These are phyloP conservation scores for Poa pratensis DNA, from an alignment of 176 grass and related monocot genomes.

Conservation along the genomic window DNA sequence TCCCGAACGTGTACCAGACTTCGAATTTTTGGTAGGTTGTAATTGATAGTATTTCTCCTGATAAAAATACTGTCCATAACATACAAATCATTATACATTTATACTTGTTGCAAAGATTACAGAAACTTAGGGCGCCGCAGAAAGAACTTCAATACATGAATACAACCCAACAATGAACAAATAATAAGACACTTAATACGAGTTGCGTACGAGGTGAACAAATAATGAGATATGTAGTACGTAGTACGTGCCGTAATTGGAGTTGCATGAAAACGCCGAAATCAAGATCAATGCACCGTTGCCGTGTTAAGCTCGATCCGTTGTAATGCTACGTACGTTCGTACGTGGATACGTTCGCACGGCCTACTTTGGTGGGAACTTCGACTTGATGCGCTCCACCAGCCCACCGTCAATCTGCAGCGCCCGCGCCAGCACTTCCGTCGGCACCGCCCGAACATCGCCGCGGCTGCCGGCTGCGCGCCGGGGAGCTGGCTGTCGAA, in stretches of 20 bases:
- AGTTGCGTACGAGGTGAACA: too few species aligned
- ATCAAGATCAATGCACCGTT: too few species aligned
- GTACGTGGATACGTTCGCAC: neutral
- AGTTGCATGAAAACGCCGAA: too few species aligned
- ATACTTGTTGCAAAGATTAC: neutral
- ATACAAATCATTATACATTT: neutral
- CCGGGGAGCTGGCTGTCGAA: constrained; percentile 78
- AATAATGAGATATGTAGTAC: too few species aligned
- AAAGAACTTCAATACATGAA: neutral
- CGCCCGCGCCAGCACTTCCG: constrained; percentile 58
- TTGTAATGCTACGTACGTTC: neutral
- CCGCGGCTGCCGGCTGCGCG: constrained; percentile 38
- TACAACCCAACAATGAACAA: neutral
- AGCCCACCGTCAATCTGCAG: constrained; percentile 48
- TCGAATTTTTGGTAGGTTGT: too few species aligned
- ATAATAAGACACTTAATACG: too few species aligned
- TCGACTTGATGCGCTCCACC: constrained; percentile 60
- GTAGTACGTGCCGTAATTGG: too few species aligned
- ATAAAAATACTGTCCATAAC: neutral
- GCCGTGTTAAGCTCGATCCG: too few species aligned
- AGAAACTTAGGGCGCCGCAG: neutral
- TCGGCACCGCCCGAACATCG: constrained; percentile 59
- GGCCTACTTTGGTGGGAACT: constrained; percentile 47
- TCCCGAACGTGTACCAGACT: too few species aligned
- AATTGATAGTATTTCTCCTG: too few species aligned